A percentile compares a stretch with the other conserved stretches of the same genome.
phyloP scores from a whole-genome alignment of 176 grass and related monocot species.

The Oryza longistaminata region DNA sequence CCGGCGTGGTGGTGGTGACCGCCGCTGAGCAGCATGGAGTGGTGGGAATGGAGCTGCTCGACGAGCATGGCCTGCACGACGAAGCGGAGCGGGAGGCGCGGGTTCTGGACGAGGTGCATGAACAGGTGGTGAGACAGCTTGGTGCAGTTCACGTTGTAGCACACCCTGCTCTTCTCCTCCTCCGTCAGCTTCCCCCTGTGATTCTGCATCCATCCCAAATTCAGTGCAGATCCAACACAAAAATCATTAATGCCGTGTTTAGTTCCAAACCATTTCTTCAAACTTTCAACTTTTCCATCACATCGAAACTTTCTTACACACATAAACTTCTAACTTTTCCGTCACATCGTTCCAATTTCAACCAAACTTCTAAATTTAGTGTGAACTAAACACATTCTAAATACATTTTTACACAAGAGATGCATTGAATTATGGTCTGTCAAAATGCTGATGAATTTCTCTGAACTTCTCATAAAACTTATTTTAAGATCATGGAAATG shows the following conservation, averaged over 20 bases:
- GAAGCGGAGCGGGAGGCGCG: conserved; percentile 91
- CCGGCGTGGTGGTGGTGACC: background rate
- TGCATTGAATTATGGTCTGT: background rate
- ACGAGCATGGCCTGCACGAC: conserved; percentile 98
- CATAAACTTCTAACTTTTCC: no score
- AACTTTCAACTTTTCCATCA: no score
- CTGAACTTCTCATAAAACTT: no score
- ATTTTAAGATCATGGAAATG: no score
- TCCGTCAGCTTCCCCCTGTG: conserved; percentile 76
- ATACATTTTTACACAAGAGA: background rate
- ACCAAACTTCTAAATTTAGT: no score
- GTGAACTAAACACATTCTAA: no score
- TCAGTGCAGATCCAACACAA: background rate
- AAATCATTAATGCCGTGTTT: no score
- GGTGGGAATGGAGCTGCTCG: conserved; percentile 90
- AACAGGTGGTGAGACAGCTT: conserved; percentile 80
- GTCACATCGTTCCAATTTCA: no score
- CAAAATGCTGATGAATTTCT: background rate
- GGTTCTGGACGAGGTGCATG: conserved; percentile 95
- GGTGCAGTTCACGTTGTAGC: conserved; percentile 82
- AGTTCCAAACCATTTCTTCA: no score
- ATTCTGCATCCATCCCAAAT: conserved; percentile 45
- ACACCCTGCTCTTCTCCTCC: conserved; percentile 75
- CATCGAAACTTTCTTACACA: no score
- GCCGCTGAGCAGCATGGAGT: conserved; percentile 57